Evolutionary conservation across 805 yeast species (phyloP).

Genomic region (Candida tallmaniae): DNA sequence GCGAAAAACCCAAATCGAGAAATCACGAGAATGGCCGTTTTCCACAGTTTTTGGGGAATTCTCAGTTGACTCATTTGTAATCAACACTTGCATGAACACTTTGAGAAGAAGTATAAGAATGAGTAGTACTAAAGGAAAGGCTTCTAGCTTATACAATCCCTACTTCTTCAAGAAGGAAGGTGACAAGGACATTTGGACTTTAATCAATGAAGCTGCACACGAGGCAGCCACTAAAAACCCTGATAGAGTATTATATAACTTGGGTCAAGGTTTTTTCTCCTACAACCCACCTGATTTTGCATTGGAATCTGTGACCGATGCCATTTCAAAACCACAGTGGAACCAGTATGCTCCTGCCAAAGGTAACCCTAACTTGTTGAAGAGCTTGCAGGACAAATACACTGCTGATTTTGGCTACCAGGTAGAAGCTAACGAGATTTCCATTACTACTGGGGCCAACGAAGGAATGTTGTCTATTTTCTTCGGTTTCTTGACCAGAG

Average conservation of each 20-base stretch:
- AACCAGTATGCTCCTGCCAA: slow-evolving; percentile 93
- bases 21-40: no score
- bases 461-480: slow-evolving; percentile 87
- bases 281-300: slow-evolving; percentile 96
- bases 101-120: no score
- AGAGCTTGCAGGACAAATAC: slow-evolving; percentile 68
- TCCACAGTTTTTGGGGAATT: no score
- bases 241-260: slow-evolving; percentile 77
- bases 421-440: slow-evolving; percentile 57
- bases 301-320: slow-evolving; percentile 70
- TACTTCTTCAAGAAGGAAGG: slow-evolving; percentile 57
- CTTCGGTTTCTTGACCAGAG: slow-evolving; percentile 78
- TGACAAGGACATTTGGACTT: slow-evolving; percentile 89
- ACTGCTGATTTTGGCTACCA: slow-evolving; percentile 58
- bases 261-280: slow-evolving; percentile 97
- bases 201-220: slow-evolving; percentile 94
- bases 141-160: slow-evolving; percentile 45
- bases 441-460: slow-evolving; percentile 94
- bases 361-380: slow-evolving; percentile 75
- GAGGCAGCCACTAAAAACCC: slow-evolving; percentile 56
- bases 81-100: no score
- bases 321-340: slow-evolving; percentile 65
- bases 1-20: no score
- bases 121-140: slow-evolving; percentile 4
- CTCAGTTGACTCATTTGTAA: no score